phyloP scores from a whole-genome alignment of 148 eudicot species.

The Mesembryanthemum crystallinum region DNA sequence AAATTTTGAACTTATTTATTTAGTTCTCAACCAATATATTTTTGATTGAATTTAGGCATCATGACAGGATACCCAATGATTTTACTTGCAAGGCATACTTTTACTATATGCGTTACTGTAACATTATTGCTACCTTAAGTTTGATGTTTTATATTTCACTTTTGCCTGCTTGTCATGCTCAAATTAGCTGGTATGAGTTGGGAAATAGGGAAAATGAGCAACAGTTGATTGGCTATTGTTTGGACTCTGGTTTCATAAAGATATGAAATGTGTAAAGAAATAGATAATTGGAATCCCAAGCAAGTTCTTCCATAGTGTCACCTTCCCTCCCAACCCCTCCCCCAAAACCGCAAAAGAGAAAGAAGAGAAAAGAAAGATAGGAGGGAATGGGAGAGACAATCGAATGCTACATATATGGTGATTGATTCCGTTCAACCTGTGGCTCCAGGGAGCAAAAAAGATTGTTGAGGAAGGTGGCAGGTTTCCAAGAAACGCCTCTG shows the following conservation, averaged over 20 bases:
- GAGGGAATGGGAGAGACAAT: not conserved
- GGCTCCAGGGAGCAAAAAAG: slow-evolving; percentile 75
- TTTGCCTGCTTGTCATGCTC: too few species aligned
- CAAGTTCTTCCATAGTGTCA: too few species aligned
- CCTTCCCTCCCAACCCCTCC: too few species aligned
- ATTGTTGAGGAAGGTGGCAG: slow-evolving; percentile 60
- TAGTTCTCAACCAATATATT: not conserved
- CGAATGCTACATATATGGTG: not conserved
- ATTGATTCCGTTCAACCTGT: slow-evolving; percentile 18
- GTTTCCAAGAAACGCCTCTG: slow-evolving; percentile 67
- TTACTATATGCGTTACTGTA: not conserved
- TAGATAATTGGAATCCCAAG: too few species aligned
- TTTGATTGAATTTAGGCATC: not conserved
- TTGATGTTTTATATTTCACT: too few species aligned
- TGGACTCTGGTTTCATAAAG: too few species aligned
- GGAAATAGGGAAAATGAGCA: too few species aligned
- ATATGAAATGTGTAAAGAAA: too few species aligned
- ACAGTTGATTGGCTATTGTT: too few species aligned
- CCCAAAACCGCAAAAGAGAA: too few species aligned
- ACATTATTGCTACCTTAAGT: not conserved
- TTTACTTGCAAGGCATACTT: not conserved
- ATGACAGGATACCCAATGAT: not conserved
- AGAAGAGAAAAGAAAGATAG: not conserved
- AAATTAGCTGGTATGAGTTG: too few species aligned
- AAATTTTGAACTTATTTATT: not conserved